Percentiles rank a stretch among this genome's conserved stretches.
Conservation (phyloP, 2,329 filamentous ascomycete genomes). For the Falciphora oryzae region DNA sequence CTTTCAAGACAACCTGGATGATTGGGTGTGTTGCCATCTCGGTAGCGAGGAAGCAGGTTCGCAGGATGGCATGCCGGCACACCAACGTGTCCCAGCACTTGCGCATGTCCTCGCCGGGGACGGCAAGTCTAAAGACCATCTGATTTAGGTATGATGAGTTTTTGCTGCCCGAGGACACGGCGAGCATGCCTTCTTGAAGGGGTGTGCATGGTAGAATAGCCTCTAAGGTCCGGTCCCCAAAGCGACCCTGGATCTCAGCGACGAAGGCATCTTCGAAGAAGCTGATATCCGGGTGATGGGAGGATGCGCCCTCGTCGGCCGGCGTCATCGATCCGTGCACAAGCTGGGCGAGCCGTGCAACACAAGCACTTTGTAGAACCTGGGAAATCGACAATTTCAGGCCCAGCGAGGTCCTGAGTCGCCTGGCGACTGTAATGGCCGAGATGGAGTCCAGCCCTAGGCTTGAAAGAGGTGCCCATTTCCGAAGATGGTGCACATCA, state of each 20-base stretch:
- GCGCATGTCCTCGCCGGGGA: constrained; percentile 44
- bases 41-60: constrained; percentile 69
- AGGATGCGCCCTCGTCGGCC: not conserved
- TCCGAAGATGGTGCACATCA: constrained; percentile 41
- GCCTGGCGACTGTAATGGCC: constrained; percentile 63
- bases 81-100: constrained; percentile 58
- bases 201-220: constrained; percentile 73
- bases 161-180: constrained; percentile 37
- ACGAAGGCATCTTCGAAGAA: not conserved
- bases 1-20: constrained; percentile 62
- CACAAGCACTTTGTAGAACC: constrained; percentile 62
- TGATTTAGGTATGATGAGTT: constrained; percentile 62
- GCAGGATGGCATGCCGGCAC: constrained; percentile 65
- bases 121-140: constrained; percentile 55
- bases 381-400: constrained; percentile 57
- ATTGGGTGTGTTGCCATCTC: constrained; percentile 55
- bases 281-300: not conserved
- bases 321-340: constrained; percentile 13
- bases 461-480: constrained; percentile 68
- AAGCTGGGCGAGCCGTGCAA: constrained; percentile 51
- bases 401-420: constrained; percentile 41
- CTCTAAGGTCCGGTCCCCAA: not conserved
- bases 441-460: constrained; percentile 80
- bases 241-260: not conserved
- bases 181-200: constrained; percentile 83